These are phyloP conservation scores for Eucalyptus melliodora DNA, from an alignment of 345 rosid genomes.

Conservation along the genomic window DNA sequence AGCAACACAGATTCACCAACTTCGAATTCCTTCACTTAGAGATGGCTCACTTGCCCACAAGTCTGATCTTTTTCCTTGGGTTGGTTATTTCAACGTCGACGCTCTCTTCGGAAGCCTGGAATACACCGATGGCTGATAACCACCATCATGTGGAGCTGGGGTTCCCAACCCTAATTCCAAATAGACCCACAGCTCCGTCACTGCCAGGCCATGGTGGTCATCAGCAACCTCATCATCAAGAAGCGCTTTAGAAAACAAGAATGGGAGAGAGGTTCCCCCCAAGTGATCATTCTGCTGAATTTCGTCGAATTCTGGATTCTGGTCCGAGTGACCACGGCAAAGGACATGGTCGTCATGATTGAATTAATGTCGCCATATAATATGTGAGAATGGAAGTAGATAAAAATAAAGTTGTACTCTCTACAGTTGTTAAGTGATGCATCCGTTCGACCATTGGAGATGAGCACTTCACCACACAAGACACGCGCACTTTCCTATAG, in stretches of 20 bases:
- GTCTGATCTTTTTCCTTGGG: not conserved
- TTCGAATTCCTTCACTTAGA: not conserved
- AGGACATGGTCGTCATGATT: not conserved
- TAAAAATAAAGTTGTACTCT: not conserved
- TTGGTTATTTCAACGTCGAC: not conserved
- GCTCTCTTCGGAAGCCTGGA: not conserved
- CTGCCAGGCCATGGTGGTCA: not conserved
- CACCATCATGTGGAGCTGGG: not conserved
- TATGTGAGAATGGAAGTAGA: not conserved
- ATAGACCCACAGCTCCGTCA: not conserved
- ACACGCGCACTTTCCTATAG: not conserved
- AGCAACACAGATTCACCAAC: not conserved
- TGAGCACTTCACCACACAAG: not conserved
- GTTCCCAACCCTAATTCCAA: not conserved
- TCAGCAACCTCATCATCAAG: not conserved
- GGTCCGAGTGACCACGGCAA: not conserved
- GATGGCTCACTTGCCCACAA: not conserved
- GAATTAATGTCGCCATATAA: not conserved
- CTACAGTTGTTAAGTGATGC: not conserved
- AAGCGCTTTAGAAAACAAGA: not conserved
- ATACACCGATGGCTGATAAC: not conserved
- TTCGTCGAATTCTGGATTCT: not conserved
- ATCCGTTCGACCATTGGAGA: not conserved
- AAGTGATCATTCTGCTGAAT: not conserved
- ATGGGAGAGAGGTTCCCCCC: not conserved